These are phyloP conservation scores for Calycina marina DNA, from an alignment of 2,329 filamentous ascomycete genomes.

Conservation along the genomic window DNA sequence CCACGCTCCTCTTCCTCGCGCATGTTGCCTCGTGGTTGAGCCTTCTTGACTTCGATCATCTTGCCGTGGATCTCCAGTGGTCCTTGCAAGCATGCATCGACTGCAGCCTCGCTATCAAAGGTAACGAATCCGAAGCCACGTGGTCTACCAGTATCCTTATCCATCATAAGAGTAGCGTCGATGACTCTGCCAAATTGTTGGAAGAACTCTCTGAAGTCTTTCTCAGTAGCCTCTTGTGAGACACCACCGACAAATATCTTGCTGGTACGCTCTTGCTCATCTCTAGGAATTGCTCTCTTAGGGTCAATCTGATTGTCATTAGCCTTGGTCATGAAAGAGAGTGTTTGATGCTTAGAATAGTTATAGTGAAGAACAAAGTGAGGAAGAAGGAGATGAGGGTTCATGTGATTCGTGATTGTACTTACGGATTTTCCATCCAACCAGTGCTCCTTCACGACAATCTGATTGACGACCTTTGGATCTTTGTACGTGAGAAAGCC, in stretches of 20 bases:
- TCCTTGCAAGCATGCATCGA: slow-evolving; percentile 75
- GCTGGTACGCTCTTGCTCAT: slow-evolving; percentile 95
- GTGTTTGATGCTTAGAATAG: neutral
- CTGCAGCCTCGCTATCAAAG: slow-evolving; percentile 88
- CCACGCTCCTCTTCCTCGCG: slow-evolving; percentile 73
- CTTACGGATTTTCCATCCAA: slow-evolving; percentile 96
- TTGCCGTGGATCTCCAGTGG: slow-evolving; percentile 90
- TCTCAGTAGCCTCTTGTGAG: slow-evolving; percentile 90
- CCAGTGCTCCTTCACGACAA: slow-evolving; percentile 99
- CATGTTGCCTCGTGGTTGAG: slow-evolving; percentile 87
- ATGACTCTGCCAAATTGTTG: slow-evolving; percentile 91
- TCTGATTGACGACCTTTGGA: slow-evolving; percentile 92
- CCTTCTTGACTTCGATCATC: slow-evolving; percentile 95
- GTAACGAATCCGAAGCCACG: slow-evolving; percentile 97
- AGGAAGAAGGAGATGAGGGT: no score
- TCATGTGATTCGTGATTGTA: no score
- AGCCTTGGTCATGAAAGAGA: slow-evolving; percentile 10
- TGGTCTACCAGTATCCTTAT: slow-evolving; percentile 96
- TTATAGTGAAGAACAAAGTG: no score
- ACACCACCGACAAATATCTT: slow-evolving; percentile 99
- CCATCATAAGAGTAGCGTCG: slow-evolving; percentile 98
- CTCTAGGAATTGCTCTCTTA: slow-evolving; percentile 89
- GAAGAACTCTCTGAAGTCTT: slow-evolving; percentile 94
- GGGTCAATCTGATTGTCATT: slow-evolving; percentile 58
- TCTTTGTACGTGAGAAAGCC: slow-evolving; percentile 97